Base-by-base conservation (phyloP, 257 asterid genomes). In the Solanum rostratum region DNA sequence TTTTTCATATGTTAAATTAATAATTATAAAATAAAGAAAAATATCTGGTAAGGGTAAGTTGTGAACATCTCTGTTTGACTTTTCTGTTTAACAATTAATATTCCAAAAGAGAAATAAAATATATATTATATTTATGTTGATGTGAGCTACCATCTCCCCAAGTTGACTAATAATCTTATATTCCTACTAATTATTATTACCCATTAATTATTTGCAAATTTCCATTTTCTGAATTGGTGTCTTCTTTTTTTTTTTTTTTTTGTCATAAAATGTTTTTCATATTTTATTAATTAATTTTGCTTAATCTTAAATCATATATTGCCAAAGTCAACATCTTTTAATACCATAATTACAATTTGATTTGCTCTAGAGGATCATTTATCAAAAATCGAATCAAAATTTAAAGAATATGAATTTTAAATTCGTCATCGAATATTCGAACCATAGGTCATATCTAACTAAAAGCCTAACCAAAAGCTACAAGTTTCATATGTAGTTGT, bases 301-400 rank as follows among this genome's bases (percentile, higher is more conserved):
- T 12, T 60, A 22, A 57, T 3, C 0, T 3, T 20, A 57, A 57
- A 57, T 57, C 15, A 57, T n/a, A n/a, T 57, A 57, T 57, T 1
- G 7, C 0, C 24, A n/a, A 29, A 9, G 15, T 57, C n/a, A 10
- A 57, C n/a, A 43, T 8, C 10, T 59, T 57, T 57, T 3, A 0
- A 0, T 0, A 52, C 11, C n/a, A 20, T 20, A 3, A 59, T 1
- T 59, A 59, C 7, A 10, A n/a, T n/a, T 57, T 59, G 10, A 59
- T 10, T 59, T 59, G 16, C 15, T 59, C n/a, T 59, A 10, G 15
- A 8, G 39, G 39, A 33, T 33, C 4, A 33, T 9, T 9, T 8
- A 9, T 43, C 10, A 43, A 9, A 43, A 43, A 43, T 43, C 1
- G 49, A 7, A 2, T 43, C 49, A 43, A n/a, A 3, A 57, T 59